Conservation (phyloP, 768 basidiomycete genomes). For the Cubamyces sp. region DNA sequence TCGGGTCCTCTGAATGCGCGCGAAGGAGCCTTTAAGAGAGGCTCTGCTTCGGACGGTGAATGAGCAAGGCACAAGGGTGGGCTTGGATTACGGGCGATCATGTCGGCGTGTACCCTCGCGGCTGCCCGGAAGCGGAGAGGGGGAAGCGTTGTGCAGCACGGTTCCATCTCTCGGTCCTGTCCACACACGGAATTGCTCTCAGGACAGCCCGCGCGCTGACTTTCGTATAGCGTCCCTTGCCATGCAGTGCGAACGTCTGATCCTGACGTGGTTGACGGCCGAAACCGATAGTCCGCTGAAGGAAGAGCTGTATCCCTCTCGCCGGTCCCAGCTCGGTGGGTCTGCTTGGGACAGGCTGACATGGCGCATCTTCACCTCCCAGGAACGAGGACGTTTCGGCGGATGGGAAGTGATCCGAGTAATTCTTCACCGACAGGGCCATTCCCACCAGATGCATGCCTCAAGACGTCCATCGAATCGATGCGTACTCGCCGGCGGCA, state of each 20-base stretch:
- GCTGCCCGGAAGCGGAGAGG: constrained; percentile 1
- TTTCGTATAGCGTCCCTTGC: constrained; percentile 10
- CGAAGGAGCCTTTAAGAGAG: constrained; percentile 16
- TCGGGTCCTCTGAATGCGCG: constrained; percentile 2
- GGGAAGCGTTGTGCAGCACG: background rate
- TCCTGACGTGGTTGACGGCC: constrained; percentile 15
- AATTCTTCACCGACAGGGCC: constrained; percentile 9
- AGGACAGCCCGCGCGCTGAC: background rate
- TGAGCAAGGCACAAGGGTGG: constrained; percentile 12
- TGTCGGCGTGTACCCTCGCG: constrained; percentile 4
- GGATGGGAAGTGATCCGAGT: constrained; percentile 15
- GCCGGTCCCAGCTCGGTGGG: constrained; percentile 9
- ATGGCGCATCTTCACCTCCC: background rate
- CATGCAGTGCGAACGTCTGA: constrained; percentile 9
- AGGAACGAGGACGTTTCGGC: constrained; percentile 12
- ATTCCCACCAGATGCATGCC: constrained; percentile 1
- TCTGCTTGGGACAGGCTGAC: background rate
- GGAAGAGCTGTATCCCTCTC: constrained; percentile 2
- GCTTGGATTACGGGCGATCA: constrained; percentile 12
- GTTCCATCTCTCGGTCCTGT: constrained; percentile 14
- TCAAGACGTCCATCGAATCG: background rate
- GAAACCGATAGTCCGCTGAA: constrained; percentile 1
- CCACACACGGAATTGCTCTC: background rate
- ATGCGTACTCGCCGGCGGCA: constrained; percentile 5
- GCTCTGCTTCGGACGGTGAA: background rate